Evolutionary conservation across 2,329 filamentous ascomycete genomes (phyloP).

Genomic region (Cladosporium sp.): DNA sequence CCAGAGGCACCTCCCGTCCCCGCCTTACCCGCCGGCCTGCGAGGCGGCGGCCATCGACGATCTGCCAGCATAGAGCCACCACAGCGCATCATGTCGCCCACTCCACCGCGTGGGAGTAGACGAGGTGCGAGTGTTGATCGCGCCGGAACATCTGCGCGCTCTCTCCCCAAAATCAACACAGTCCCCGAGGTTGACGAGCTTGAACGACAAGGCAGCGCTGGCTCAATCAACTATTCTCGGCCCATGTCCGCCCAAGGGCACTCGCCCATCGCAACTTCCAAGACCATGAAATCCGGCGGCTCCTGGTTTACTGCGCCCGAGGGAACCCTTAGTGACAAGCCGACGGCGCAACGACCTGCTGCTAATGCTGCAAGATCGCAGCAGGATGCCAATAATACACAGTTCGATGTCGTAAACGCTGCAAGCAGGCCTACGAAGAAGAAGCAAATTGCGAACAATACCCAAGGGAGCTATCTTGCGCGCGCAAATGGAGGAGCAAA

Average conservation of each 20-base stretch:
- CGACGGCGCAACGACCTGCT: constrained; percentile 2
- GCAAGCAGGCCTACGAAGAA: constrained; percentile 26
- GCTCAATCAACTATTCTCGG: constrained; percentile 55
- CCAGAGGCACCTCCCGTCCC: constrained; percentile 69
- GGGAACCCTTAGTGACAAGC: constrained; percentile 46
- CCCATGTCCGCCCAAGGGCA: constrained; percentile 48
- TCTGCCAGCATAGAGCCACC: constrained; percentile 55
- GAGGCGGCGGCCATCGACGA: constrained; percentile 39
- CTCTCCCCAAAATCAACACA: constrained; percentile 28
- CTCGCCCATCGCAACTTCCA: constrained; percentile 7
- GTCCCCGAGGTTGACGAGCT: constrained; percentile 44
- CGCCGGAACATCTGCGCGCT: constrained; percentile 23
- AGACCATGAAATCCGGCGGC: constrained; percentile 34
- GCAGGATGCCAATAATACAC: constrained; percentile 11
- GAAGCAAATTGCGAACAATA: constrained; percentile 4
- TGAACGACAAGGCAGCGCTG: constrained; percentile 43
- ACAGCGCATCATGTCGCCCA: constrained; percentile 48
- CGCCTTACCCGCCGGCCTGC: constrained; percentile 52
- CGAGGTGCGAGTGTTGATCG: constrained; percentile 36
- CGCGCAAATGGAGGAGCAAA: constrained; percentile 17
- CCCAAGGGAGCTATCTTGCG: constrained; percentile 22
- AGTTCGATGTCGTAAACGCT: constrained; percentile 19
- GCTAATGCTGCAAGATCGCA: not conserved
- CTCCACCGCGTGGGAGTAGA: constrained; percentile 38
- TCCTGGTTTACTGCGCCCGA: constrained; percentile 64